Percentiles rank a stretch among this genome's conserved stretches.
Conservation (phyloP, 1,284 basidiomycete species). For the Pascua guehoae region DNA sequence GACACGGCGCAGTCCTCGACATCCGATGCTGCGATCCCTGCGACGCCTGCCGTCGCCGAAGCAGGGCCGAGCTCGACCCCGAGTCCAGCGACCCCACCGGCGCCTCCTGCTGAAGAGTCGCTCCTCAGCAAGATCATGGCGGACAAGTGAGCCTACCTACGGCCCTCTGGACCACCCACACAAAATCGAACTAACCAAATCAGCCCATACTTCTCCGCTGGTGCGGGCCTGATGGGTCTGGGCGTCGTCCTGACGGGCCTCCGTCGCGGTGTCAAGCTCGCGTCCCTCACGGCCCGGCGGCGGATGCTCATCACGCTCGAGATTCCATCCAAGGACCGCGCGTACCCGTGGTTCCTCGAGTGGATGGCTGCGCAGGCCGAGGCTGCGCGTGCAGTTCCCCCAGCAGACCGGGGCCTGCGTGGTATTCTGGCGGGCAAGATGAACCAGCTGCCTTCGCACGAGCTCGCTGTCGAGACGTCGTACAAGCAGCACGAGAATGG, state of each 20-base stretch:
- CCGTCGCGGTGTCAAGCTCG: conserved; percentile 66
- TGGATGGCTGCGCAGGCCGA: conserved; percentile 72
- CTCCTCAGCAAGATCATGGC: conserved; percentile 33
- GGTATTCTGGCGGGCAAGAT: conserved; percentile 32
- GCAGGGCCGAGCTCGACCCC: no score
- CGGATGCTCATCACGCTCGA: conserved; percentile 92
- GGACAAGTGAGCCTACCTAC: conserved; percentile 33
- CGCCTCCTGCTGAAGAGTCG: conserved; percentile 3
- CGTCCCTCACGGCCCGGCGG: conserved; percentile 72
- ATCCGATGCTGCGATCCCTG: no score
- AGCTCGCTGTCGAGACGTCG: conserved; percentile 89
- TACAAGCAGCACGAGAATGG: conserved; percentile 86
- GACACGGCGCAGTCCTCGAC: no score
- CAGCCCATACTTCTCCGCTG: conserved; percentile 93
- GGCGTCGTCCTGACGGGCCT: conserved; percentile 75
- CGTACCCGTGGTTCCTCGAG: conserved; percentile 94
- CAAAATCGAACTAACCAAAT: not conserved
- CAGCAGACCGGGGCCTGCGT: conserved; percentile 18
- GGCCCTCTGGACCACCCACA: no score
- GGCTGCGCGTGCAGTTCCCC: conserved; percentile 23
- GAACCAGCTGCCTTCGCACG: conserved; percentile 72
- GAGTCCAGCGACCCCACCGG: no score
- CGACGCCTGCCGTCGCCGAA: no score
- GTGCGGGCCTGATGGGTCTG: conserved; percentile 90
- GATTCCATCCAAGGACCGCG: conserved; percentile 90